Conservation (phyloP, 495 filamentous ascomycete species). For the Podospora comata region DNA sequence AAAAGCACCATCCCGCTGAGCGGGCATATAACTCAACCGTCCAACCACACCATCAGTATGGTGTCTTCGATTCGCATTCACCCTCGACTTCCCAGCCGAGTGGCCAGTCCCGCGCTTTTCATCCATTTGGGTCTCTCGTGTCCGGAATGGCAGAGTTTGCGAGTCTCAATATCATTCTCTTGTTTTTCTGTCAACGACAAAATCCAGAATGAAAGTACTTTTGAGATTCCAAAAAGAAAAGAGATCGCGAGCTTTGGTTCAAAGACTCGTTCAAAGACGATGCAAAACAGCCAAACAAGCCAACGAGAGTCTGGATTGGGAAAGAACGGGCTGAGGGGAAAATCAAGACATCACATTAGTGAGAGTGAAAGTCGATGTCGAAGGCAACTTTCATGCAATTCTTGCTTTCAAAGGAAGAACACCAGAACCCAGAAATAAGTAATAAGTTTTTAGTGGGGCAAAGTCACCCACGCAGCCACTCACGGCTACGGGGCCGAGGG, state of each 20-base stretch:
- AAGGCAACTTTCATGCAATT: not conserved
- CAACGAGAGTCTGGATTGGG: not conserved
- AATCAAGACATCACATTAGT: not conserved
- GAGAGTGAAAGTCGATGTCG: not conserved
- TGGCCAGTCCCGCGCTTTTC: constrained; percentile 15
- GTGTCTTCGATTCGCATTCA: constrained; percentile 14
- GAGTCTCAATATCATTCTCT: constrained; percentile 24
- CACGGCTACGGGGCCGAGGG: not conserved
- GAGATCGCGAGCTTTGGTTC: not conserved
- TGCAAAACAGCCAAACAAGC: not conserved
- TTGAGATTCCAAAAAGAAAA: not conserved
- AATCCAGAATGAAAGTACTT: not conserved
- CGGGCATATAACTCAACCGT: constrained; percentile 29
- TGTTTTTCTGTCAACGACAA: not conserved
- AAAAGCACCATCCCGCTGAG: constrained; percentile 11
- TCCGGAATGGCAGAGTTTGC: constrained; percentile 4
- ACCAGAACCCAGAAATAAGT: not conserved
- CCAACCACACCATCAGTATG: constrained; percentile 26
- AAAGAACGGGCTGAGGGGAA: not conserved
- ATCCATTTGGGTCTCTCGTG: constrained; percentile 30
- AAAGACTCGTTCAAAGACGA: not conserved
- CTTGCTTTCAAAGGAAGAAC: not conserved
- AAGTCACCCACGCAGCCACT: not conserved
- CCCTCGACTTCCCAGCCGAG: not conserved
- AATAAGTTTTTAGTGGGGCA: constrained; percentile 24